A percentile compares a stretch with the other conserved stretches of the same genome.
phyloP scores from a whole-genome alignment of 2,329 filamentous ascomycete genomes.

The Colletotrichum truncatum region DNA sequence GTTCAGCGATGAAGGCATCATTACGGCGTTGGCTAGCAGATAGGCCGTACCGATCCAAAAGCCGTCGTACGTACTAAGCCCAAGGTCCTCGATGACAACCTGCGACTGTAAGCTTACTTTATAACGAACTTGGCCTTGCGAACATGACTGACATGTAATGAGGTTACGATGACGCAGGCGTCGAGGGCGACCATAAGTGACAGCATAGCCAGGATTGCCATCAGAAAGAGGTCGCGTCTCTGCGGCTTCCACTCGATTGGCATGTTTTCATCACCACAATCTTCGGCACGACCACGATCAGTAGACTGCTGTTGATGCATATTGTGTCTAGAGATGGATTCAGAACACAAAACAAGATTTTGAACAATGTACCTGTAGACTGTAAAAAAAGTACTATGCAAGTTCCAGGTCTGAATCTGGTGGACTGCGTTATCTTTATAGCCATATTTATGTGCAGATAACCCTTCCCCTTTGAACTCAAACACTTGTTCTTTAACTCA shows the following conservation, averaged over 20 bases:
- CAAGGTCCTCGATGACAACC: constrained; percentile 34
- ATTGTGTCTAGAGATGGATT: too few relatives aligned
- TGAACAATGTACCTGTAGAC: too few relatives aligned
- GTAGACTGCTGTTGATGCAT: too few relatives aligned
- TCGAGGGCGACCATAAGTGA: constrained; percentile 12
- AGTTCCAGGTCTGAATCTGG: too few relatives aligned
- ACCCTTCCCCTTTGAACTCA: too few relatives aligned
- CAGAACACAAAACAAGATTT: too few relatives aligned
- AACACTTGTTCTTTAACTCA: too few relatives aligned
- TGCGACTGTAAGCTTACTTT: not conserved
- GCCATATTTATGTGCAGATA: too few relatives aligned
- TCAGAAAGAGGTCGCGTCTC: not conserved
- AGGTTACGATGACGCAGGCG: constrained; percentile 10
- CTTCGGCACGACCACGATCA: too few relatives aligned
- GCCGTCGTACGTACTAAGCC: constrained; percentile 33
- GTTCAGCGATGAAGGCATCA: constrained; percentile 39
- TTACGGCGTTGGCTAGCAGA: constrained; percentile 34
- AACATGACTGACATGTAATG: not conserved
- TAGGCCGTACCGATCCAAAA: constrained; percentile 39
- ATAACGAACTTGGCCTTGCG: not conserved
- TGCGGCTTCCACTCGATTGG: not conserved
- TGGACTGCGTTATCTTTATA: too few relatives aligned
- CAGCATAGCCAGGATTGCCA: not conserved
- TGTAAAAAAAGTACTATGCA: too few relatives aligned
- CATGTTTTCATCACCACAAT: too few relatives aligned